Evolutionary conservation across 306 rosid species (phyloP).

Genomic region (Cicer bijugum): DNA sequence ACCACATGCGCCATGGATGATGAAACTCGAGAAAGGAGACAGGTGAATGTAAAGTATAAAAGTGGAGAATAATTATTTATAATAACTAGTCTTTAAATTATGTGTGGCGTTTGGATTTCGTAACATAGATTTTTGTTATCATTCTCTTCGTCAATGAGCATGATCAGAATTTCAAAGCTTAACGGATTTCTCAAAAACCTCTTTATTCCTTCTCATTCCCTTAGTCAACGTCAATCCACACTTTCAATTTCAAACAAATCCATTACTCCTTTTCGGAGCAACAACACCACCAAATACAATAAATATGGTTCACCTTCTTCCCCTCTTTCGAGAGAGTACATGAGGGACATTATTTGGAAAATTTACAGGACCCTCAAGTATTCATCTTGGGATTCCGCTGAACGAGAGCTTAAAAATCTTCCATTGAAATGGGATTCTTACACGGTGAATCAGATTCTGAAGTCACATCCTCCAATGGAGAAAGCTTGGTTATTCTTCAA

Average conservation of each 20-base stretch:
- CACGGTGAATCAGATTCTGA: constrained; percentile 74
- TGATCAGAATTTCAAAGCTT: constrained; percentile 31
- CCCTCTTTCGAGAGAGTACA: constrained; percentile 48
- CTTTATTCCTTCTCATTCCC: constrained; percentile 46
- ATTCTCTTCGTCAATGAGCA: constrained; percentile 27
- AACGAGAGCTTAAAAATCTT: constrained; percentile 53
- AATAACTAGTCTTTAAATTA: too few species aligned
- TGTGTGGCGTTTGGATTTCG: too few species aligned
- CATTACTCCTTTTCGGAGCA: constrained; percentile 34
- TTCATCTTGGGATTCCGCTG: constrained; percentile 75
- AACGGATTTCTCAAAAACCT: constrained; percentile 47
- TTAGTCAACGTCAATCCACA: constrained; percentile 40
- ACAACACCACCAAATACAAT: neutral
- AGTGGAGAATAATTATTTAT: too few species aligned
- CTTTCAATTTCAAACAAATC: constrained; percentile 51
- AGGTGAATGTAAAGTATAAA: too few species aligned
- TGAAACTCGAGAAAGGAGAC: too few species aligned
- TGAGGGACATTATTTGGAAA: constrained; percentile 56
- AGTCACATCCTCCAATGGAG: constrained; percentile 91
- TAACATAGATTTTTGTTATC: neutral
- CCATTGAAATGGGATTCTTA: constrained; percentile 83
- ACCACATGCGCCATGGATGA: too few species aligned
- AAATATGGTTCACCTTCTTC: neutral
- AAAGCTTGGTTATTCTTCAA: constrained; percentile 87
- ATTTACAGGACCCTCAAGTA: constrained; percentile 58